Percentiles rank a stretch among this genome's conserved stretches.
phyloP scores from a whole-genome alignment of 306 rosid genomes.

The Fagus crenata region DNA sequence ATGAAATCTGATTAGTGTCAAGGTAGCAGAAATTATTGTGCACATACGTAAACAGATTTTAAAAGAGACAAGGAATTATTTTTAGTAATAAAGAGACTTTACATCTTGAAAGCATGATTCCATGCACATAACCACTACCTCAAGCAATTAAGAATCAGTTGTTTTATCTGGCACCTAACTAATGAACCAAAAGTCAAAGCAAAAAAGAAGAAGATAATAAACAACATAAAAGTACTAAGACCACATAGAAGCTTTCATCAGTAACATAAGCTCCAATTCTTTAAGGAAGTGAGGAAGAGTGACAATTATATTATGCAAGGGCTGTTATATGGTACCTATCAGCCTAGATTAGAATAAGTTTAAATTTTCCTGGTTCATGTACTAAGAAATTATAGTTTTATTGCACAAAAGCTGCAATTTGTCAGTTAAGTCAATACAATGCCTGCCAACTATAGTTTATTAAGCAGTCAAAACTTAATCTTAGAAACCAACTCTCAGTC shows the following conservation, averaged over 20 bases:
- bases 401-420: neutral
- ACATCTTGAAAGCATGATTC: neutral
- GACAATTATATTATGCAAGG: neutral
- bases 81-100: neutral
- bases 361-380: neutral
- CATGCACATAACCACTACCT: neutral
- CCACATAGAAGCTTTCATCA: slow-evolving; percentile 1
- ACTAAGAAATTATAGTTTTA: neutral
- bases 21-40: neutral
- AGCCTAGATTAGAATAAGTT: neutral
- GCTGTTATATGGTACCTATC: neutral
- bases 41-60: neutral
- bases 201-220: neutral
- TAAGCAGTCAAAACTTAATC: neutral
- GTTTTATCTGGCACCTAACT: neutral
- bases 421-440: neutral
- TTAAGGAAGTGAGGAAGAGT: neutral
- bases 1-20: neutral
- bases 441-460: slow-evolving; percentile 1
- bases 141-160: neutral
- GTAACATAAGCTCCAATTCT: neutral
- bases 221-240: neutral
- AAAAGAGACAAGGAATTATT: neutral
- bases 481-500: neutral
- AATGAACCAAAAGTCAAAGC: slow-evolving; percentile 2